These are phyloP conservation scores for Metschnikowia continentalis DNA, from an alignment of 805 yeast species.

Conservation along the genomic window DNA sequence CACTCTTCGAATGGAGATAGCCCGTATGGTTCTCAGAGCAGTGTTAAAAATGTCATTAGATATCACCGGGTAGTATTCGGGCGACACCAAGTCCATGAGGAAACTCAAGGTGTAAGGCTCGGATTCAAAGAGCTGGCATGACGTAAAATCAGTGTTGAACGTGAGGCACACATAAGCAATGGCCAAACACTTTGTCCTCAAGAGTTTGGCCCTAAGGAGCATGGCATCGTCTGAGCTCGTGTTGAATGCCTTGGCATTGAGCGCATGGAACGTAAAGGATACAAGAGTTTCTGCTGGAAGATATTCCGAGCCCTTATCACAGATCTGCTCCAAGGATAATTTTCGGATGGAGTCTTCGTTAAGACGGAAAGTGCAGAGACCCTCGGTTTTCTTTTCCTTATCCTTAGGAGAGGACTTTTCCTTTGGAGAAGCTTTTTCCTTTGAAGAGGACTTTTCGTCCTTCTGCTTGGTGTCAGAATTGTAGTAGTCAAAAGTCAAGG, in stretches of 20 bases:
- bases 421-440: slow-evolving; percentile 9
- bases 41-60: slow-evolving; percentile 52
- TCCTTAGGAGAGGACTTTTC: slow-evolving; percentile 10
- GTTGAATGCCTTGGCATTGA: slow-evolving; percentile 70
- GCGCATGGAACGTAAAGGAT: slow-evolving; percentile 57
- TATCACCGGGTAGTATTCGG: slow-evolving; percentile 48
- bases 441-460: slow-evolving; percentile 4
- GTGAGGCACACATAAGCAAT: slow-evolving; percentile 60
- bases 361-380: slow-evolving; percentile 48
- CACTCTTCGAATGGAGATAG: slow-evolving; percentile 59
- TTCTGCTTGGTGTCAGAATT: not conserved
- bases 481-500: slow-evolving; percentile 51
- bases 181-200: slow-evolving; percentile 62
- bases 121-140: slow-evolving; percentile 62
- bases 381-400: slow-evolving; percentile 30
- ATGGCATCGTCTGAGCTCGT: slow-evolving; percentile 50
- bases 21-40: slow-evolving; percentile 64
- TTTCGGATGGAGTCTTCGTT: slow-evolving; percentile 55
- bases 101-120: slow-evolving; percentile 67
- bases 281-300: slow-evolving; percentile 64
- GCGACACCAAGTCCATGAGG: slow-evolving; percentile 67
- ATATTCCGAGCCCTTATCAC: slow-evolving; percentile 51
- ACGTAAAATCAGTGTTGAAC: slow-evolving; percentile 53
- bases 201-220: slow-evolving; percentile 52
- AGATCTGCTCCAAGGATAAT: slow-evolving; percentile 55